A percentile compares a stretch with the other conserved stretches of the same genome.
Evolutionary conservation across 2,329 filamentous ascomycete species (phyloP).

Genomic region (Shiraia sp.): DNA sequence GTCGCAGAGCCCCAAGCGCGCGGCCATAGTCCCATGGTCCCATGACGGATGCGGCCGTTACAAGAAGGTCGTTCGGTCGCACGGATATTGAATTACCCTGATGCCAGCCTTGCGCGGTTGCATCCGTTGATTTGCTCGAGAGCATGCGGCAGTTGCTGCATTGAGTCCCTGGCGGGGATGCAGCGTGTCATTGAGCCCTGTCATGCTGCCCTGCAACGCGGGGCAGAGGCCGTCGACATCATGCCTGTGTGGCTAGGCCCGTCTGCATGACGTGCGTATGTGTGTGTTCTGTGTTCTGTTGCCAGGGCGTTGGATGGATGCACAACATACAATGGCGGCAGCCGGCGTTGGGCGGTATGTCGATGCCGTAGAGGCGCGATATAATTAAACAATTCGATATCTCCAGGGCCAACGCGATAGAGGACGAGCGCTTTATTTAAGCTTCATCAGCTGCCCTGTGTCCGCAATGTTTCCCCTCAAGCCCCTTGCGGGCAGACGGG

Average conservation of each 20-base stretch:
- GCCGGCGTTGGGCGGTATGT: no score
- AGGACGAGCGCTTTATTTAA: slow-evolving; percentile 3
- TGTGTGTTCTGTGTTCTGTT: background rate
- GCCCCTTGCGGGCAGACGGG: slow-evolving; percentile 5
- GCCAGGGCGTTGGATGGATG: background rate
- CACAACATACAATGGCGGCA: background rate
- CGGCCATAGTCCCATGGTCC: slow-evolving; percentile 1
- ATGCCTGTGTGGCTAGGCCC: background rate
- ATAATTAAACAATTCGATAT: background rate
- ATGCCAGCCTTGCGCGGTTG: slow-evolving; percentile 2
- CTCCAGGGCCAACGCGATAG: background rate
- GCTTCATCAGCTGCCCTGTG: background rate
- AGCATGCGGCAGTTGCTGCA: slow-evolving; percentile 11
- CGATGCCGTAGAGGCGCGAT: background rate
- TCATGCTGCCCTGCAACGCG: slow-evolving; percentile 10
- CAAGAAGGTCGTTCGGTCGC: slow-evolving; percentile 9
- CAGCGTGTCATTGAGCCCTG: slow-evolving; percentile 8
- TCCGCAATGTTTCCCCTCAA: slow-evolving; percentile 2
- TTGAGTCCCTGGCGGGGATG: slow-evolving; percentile 3
- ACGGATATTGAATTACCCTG: slow-evolving; percentile 20
- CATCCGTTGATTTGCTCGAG: slow-evolving; percentile 12
- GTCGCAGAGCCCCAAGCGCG: slow-evolving; percentile 11
- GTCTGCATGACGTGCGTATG: slow-evolving; percentile 9
- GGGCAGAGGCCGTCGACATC: slow-evolving; percentile 2
- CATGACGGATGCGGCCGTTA: slow-evolving; percentile 13